phyloP scores from a whole-genome alignment of 345 rosid genomes.

The Triadica sebifera region DNA sequence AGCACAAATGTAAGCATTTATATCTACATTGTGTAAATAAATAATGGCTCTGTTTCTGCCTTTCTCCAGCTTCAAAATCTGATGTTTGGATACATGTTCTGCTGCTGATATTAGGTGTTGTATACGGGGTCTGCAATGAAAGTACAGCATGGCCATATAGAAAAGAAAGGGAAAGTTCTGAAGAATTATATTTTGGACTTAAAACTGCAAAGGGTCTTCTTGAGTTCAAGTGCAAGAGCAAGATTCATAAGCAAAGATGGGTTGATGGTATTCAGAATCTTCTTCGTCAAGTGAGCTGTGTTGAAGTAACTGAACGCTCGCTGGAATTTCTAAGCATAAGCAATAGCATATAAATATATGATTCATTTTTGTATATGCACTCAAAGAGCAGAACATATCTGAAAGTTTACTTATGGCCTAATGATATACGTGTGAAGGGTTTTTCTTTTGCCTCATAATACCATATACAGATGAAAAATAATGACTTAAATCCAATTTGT shows the following conservation, averaged over 20 bases:
- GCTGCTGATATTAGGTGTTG: constrained; percentile 46
- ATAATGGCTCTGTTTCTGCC: background rate
- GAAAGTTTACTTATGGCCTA: background rate
- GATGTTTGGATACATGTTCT: background rate
- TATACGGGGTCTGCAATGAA: constrained; percentile 81
- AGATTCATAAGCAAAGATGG: constrained; percentile 87
- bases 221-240: constrained; percentile 86
- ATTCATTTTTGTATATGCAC: constrained; percentile 19
- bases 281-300: constrained; percentile 55
- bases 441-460: background rate
- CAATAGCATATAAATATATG: constrained; percentile 30
- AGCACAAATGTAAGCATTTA: constrained; percentile 60
- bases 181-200: constrained; percentile 78
- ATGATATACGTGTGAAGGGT: background rate
- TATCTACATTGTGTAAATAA: background rate
- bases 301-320: constrained; percentile 50
- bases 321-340: constrained; percentile 50
- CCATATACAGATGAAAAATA: background rate
- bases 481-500: constrained; percentile 1
- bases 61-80: background rate
- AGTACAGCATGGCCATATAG: constrained; percentile 80
- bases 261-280: constrained; percentile 70
- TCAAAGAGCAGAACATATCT: background rate
- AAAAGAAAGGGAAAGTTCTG: constrained; percentile 71
- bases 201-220: constrained; percentile 91